phyloP scores from a whole-genome alignment of 306 rosid genomes.

The Sindora glabra region DNA sequence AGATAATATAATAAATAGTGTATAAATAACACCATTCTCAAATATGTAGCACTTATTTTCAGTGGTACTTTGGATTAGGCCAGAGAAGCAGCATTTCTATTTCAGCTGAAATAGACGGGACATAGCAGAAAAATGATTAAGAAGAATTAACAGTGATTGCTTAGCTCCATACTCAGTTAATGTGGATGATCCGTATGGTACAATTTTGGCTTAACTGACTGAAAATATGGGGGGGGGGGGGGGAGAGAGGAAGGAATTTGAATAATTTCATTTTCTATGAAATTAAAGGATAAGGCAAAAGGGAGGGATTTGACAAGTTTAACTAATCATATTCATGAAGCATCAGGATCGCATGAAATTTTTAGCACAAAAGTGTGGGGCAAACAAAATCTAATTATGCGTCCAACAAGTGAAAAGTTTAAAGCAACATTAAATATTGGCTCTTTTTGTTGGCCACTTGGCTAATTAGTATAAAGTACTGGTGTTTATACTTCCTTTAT shows the following conservation, averaged over 20 bases:
- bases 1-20: no score
- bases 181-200: constrained; percentile 19
- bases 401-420: constrained; percentile 5
- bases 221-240: constrained; percentile 3
- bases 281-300: constrained; percentile 8
- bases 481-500: no score
- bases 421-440: constrained; percentile 17
- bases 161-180: background rate
- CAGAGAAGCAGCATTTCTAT: background rate
- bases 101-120: constrained; percentile 9
- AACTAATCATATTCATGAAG: no score
- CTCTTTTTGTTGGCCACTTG: background rate
- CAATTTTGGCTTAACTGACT: background rate
- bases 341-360: constrained; percentile 19
- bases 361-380: no score
- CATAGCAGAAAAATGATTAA: constrained; percentile 2
- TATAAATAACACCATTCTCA: no score
- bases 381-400: constrained; percentile 17
- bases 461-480: no score
- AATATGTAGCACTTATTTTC: no score
- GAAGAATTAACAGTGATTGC: background rate
- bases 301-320: constrained; percentile 2
- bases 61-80: no score
- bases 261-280: constrained; percentile 14
- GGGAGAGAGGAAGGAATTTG: no score